Evolutionary conservation across 1,284 basidiomycete species (phyloP), one percentile per base, ranked within the genome.

Genomic region (Afroboletus lepidellus): DNA sequence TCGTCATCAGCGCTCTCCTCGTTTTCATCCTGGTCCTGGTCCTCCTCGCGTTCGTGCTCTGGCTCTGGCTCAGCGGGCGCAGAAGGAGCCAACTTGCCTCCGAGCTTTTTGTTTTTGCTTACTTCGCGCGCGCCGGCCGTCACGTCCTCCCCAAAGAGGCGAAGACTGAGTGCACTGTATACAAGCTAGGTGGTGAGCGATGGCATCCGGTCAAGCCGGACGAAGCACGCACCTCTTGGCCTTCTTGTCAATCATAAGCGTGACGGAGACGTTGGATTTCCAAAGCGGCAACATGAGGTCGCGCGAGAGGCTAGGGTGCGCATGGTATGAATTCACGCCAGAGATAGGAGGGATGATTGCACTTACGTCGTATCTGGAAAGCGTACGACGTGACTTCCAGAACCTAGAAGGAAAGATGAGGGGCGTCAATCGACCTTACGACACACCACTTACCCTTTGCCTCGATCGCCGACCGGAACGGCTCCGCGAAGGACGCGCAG

Each of bases 231-330:
- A 92, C 92, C 86, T 91, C 73, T 97, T 97, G 32, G 93, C 91
- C 62, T 89, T 89, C 72, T 97, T 98, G 72, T 97, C 93, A 54
- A 96, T 84, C 90, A 98, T 94, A 51, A 97, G 76, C 5, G 87
- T 84, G 52, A 95, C 70, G 2, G 91, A 94, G 16, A 85, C 82
- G 56, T 85, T 87, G 1, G 92, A 93, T 71, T 91, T 93, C 95
- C 94, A 98, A 46, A 97, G 80, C 0, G 95, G 94, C 18, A 97
- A 73, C 21, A 87, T 72, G 25, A 97, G 75, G 42, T 92, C 85
- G 60, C 91, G 84, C 15, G 79, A 74, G 37, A 94, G 75, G 15
- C 89, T 92, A 25, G 37, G 8, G 41, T 55, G 32, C 55, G 46
- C 51, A 21, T 29, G 9, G 15, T 15, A 8, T 57, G 24, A 49